Base-by-base conservation (phyloP, 2,329 filamentous ascomycete genomes). In the Neospermospora avenae region DNA sequence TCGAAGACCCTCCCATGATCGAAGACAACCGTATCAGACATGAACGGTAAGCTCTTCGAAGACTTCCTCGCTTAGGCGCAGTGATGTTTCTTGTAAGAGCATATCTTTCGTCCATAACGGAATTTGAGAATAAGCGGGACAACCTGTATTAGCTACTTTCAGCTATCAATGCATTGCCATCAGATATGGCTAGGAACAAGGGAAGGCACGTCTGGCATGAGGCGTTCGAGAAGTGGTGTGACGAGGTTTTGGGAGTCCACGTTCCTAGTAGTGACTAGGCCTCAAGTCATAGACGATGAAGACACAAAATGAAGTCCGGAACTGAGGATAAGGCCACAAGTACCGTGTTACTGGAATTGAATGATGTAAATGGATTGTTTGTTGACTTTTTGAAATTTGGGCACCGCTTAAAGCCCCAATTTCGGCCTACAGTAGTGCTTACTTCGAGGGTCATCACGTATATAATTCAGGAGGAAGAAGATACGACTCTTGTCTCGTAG, bases 91-190 rank as follows among this genome's bases (percentile, higher is more conserved):
- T 76, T 0, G 84, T 87, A 66, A 83, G 86, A 71, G 86, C 84
- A 25, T 87, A 85, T 71, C 73, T 78, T 61, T 85, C 85, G 70
- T 77, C 77, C 1, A 70, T 87, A 6, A 68, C 67, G 31, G 76
- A 82, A 60, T 72, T 87, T 52, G 81, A 80, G 66, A 77, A 77
- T 2, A 83, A 86, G 59, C 85, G 85, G 18, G 89, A 88, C 70
- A 89, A 93, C 1, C 89, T 90, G 0, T 89, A 90, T 0, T 74
- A 89, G 18, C 72, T 95, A 67, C 90, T 89, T 1, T 89, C 86
- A 66, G 90, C 89, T 1, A 76, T 95, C 4, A 77, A 89, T 24
- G 93, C 88, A 71, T 95, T 90, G 90, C 88, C 86, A 0, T 83
- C 87, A 39, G 85, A 90, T 73, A 89, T 93, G 16, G 81, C 82